Evolutionary conservation across 352 stramenopile genomes (phyloP), one percentile per base, ranked within the genome.

Genomic region (Pythium monospermum): DNA sequence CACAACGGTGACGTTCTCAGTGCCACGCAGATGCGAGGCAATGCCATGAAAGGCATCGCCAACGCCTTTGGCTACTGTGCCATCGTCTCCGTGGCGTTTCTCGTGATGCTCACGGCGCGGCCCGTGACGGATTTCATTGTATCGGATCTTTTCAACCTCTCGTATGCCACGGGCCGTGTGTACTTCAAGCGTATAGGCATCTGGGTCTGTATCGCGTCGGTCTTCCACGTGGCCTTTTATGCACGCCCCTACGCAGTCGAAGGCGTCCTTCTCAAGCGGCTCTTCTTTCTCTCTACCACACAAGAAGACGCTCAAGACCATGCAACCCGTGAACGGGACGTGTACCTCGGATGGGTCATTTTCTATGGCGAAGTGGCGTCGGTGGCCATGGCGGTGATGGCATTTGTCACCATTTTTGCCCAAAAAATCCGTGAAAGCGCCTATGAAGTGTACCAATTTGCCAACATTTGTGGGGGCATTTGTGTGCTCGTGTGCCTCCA

Each of bases 51-150:
- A 27, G 26, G n/a, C 16, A 35, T 50, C 43, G 43, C 43, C 43
- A 50, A 50, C 28, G 43, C 25, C 6, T 50, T 50, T 38, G 43
- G 43, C 7, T 50, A 50, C 43, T 23, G 43, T 27, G 43, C 23
- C 25, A 35, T 50, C 13, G 25, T 50, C 11, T 50, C 43, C 15
- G 8, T 50, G 12, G 22, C 23, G 43, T 50, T 50, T 13, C 13
- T 50, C 25, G 5, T 35, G 13, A 8, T 50, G 12, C 10, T 50
- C 22, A 8, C 19, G 11, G 43, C 43, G 23, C 43, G 43, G 5
- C 43, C 43, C 12, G 12, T 19, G 5, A 50, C 23, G 7, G 27
- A 50, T 27, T 37, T 50, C 15, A 7, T 35, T 13, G 10, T 50
- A 15, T 23, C 43, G 7, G 43, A 50, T 18, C 15, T 50, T 6